Evolutionary conservation across 1,139 yeast species (phyloP).

Genomic region (Taiozyma sp.): DNA sequence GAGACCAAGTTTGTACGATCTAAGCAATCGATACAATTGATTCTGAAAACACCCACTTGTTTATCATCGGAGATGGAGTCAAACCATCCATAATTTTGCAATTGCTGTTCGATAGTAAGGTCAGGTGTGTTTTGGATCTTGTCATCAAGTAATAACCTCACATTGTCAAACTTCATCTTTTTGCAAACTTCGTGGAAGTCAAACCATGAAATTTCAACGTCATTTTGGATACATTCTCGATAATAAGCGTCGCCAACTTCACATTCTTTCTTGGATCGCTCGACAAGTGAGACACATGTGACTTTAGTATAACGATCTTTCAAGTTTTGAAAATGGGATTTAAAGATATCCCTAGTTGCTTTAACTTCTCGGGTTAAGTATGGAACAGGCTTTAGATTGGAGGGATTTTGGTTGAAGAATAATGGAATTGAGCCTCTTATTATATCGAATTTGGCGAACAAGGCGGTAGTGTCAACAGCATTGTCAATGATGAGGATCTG

Average conservation of each 20-base stretch:
- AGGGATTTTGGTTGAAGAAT: slow-evolving; percentile 46
- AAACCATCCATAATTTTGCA: slow-evolving; percentile 28
- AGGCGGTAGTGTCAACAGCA: not conserved
- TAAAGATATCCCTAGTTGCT: slow-evolving; percentile 26
- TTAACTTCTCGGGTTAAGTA: slow-evolving; percentile 25
- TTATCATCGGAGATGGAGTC: slow-evolving; percentile 18
- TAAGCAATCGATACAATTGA: slow-evolving; percentile 39
- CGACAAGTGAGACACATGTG: slow-evolving; percentile 32
- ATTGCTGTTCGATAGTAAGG: slow-evolving; percentile 11
- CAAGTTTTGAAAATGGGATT: slow-evolving; percentile 28
- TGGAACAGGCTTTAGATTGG: slow-evolving; percentile 41
- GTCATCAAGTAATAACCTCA: slow-evolving; percentile 24
- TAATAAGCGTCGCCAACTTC: slow-evolving; percentile 31
- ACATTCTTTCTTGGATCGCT: slow-evolving; percentile 30
- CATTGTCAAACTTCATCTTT: slow-evolving; percentile 34
- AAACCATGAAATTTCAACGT: slow-evolving; percentile 33
- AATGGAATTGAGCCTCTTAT: slow-evolving; percentile 44
- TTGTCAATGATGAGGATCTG: slow-evolving; percentile 24
- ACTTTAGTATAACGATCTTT: slow-evolving; percentile 24
- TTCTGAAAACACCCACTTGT: slow-evolving; percentile 33
- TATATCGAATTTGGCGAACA: slow-evolving; percentile 22
- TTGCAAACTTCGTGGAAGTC: slow-evolving; percentile 37
- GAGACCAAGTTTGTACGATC: slow-evolving; percentile 39
- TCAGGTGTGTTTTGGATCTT: slow-evolving; percentile 19
- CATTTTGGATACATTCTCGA: slow-evolving; percentile 18